Evolutionary conservation across 1,139 yeast genomes (phyloP).

Genomic region (Hansenula sp.): DNA sequence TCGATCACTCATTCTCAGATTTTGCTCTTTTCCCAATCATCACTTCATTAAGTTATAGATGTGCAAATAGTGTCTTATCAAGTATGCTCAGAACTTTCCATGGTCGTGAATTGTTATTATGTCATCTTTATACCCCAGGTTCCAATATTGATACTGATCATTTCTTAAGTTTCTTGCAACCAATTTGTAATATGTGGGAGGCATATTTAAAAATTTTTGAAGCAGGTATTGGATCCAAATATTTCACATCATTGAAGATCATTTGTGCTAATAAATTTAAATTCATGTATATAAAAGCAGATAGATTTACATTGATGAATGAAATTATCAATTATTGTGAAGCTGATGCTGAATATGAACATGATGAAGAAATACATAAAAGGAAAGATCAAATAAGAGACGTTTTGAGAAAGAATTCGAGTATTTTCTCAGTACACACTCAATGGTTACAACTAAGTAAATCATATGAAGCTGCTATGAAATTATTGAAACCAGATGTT

Average conservation of each 20-base stretch:
- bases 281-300: background rate
- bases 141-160: conserved; percentile 1
- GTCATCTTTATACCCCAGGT: conserved; percentile 1
- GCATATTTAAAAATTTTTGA: background rate
- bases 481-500: background rate
- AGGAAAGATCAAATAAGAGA: background rate
- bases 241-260: background rate
- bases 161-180: background rate
- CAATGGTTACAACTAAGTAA: conserved; percentile 1
- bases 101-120: conserved; percentile 1
- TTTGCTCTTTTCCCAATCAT: background rate
- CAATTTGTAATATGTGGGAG: conserved; percentile 1
- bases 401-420: background rate
- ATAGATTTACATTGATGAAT: background rate
- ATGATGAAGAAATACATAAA: background rate
- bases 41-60: background rate
- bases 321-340: background rate
- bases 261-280: background rate
- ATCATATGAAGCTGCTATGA: conserved; percentile 1
- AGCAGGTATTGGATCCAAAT: background rate
- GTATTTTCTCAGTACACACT: background rate
- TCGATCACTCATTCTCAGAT: background rate
- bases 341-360: conserved; percentile 1
- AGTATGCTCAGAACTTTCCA: background rate
- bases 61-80: background rate